A percentile compares a stretch with the other conserved stretches of the same genome.
Evolutionary conservation across 225 moss, liverwort and hornwort species (phyloP).

Genomic region (Neckera pumila): DNA sequence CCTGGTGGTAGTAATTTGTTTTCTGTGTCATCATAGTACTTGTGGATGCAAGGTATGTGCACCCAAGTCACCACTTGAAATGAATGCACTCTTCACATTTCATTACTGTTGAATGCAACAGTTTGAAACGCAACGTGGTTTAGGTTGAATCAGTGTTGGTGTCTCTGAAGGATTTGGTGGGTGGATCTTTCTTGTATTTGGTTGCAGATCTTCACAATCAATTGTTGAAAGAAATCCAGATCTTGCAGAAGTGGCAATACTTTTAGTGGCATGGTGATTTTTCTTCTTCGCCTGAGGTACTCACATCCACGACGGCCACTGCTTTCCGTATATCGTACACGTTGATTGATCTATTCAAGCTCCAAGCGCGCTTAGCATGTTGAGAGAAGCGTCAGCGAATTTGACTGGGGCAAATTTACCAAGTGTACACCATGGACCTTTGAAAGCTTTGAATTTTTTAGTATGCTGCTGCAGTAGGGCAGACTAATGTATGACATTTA

Average conservation of each 20-base stretch:
- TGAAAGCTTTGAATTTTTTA: neutral
- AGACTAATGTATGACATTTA: neutral
- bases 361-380: neutral
- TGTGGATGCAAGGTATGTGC: neutral
- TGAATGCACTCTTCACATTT: neutral
- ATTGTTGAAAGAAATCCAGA: neutral
- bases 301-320: neutral
- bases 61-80: neutral
- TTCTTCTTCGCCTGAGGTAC: neutral
- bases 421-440: neutral
- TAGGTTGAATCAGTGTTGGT: neutral
- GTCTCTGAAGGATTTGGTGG: neutral
- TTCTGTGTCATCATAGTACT: neutral
- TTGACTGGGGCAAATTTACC: neutral
- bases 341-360: neutral
- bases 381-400: neutral
- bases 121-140: neutral
- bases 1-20: neutral
- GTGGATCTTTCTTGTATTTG: neutral
- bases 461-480: neutral
- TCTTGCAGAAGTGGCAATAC: neutral
- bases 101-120: neutral
- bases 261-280: neutral
- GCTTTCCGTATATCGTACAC: neutral
- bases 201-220: slow-evolving; percentile 4